phyloP scores from a whole-genome alignment of 257 asterid species.

The Rubia yunnanensis region DNA sequence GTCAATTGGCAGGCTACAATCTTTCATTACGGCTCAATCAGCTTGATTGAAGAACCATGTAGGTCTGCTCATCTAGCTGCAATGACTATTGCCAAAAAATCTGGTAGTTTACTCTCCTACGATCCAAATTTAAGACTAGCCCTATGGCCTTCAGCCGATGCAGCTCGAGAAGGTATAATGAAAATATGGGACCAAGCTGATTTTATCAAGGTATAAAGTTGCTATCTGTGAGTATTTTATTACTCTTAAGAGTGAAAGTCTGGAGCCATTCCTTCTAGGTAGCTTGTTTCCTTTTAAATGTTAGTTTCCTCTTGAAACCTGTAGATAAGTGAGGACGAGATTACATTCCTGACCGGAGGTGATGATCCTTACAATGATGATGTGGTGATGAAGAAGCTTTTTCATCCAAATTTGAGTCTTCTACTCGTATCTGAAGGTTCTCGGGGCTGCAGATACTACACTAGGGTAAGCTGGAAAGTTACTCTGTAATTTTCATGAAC shows the following conservation, averaged over 20 bases:
- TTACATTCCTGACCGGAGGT: constrained; percentile 65
- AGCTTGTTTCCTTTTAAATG: background rate
- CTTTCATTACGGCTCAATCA: constrained; percentile 89
- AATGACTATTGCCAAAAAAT: constrained; percentile 60
- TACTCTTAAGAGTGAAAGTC: background rate
- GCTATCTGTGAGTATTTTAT: background rate
- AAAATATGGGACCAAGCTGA: constrained; percentile 78
- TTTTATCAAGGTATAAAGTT: constrained; percentile 59
- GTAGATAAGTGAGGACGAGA: constrained; percentile 88
- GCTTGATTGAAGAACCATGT: constrained; percentile 87
- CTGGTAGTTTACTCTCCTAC: constrained; percentile 75
- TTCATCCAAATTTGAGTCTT: constrained; percentile 64
- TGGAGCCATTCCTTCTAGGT: background rate
- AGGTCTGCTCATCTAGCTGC: constrained; percentile 78
- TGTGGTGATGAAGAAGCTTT: constrained; percentile 71
- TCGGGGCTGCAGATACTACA: constrained; percentile 82
- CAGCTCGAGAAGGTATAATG: constrained; percentile 76
- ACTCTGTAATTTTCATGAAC: background rate
- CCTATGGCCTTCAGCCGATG: constrained; percentile 85
- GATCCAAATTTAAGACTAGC: constrained; percentile 92
- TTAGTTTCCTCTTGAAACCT: constrained; percentile 8
- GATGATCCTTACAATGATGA: constrained; percentile 58
- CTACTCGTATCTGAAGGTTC: constrained; percentile 81
- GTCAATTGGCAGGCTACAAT: constrained; percentile 54
- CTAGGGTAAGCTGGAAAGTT: constrained; percentile 42